phyloP scores from a whole-genome alignment of 2,329 filamentous ascomycete genomes.

The Coniochaeta ligniaria region DNA sequence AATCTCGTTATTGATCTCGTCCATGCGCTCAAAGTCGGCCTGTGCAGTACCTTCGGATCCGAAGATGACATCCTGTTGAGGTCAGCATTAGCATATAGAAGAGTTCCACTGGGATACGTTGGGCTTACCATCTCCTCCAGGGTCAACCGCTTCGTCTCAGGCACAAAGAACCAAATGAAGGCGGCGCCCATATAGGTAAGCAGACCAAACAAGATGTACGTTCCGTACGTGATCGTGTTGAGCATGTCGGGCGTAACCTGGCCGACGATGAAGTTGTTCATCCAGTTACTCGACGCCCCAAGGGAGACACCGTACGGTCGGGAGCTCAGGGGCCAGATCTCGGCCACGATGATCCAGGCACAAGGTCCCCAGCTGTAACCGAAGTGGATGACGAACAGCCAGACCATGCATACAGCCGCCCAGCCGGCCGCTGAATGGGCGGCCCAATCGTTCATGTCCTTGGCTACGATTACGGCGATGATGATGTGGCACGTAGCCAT shows the following conservation, averaged over 20 bases:
- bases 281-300: conserved; percentile 59
- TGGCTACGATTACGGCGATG: conserved; percentile 62
- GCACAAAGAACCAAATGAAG: conserved; percentile 57
- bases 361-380: conserved; percentile 69
- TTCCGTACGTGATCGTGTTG: conserved; percentile 57
- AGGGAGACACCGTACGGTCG: conserved; percentile 65
- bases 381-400: conserved; percentile 70
- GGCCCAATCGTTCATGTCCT: conserved; percentile 51
- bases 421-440: conserved; percentile 57
- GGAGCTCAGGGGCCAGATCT: conserved; percentile 66
- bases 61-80: conserved; percentile 53
- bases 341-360: conserved; percentile 67
- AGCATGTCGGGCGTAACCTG: conserved; percentile 66
- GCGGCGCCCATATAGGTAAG: conserved; percentile 55
- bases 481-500: conserved; percentile 68
- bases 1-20: conserved; percentile 64
- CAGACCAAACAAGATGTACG: conserved; percentile 64
- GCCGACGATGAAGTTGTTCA: conserved; percentile 58
- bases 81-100: background rate
- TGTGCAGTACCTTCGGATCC: conserved; percentile 59
- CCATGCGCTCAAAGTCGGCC: conserved; percentile 63
- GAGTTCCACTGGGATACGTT: background rate
- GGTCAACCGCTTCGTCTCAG: conserved; percentile 56
- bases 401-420: conserved; percentile 62
- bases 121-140: conserved; percentile 54